These are phyloP conservation scores for Aureoboletus auriporus DNA, from an alignment of 768 basidiomycete species.

Conservation along the genomic window DNA sequence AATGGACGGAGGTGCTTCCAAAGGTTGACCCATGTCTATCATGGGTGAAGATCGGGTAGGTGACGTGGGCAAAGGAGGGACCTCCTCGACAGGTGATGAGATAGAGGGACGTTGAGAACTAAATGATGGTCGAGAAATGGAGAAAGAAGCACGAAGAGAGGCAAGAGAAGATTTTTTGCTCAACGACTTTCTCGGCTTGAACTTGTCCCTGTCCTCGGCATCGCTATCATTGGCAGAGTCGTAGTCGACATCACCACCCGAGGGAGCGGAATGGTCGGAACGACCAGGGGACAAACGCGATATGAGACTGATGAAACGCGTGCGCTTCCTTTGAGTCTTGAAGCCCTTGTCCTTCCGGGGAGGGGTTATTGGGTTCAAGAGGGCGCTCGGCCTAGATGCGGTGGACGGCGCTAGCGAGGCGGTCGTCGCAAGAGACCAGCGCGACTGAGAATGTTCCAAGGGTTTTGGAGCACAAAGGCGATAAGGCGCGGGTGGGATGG, in stretches of 20 bases:
- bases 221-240: constrained; percentile 25
- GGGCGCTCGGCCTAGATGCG: constrained; percentile 3
- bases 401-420: constrained; percentile 23
- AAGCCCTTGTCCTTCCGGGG: constrained; percentile 17
- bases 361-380: constrained; percentile 9
- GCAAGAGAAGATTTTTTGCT: constrained; percentile 29
- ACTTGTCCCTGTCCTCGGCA: constrained; percentile 13
- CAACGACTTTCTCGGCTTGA: constrained; percentile 14
- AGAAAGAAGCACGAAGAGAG: constrained; percentile 28
- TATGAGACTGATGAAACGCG: constrained; percentile 30
- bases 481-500: neutral
- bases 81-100: constrained; percentile 18
- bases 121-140: constrained; percentile 27
- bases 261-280: constrained; percentile 8
- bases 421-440: constrained; percentile 31
- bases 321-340: constrained; percentile 28
- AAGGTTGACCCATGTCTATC: neutral
- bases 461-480: constrained; percentile 5
- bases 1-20: neutral
- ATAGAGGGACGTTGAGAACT: constrained; percentile 23
- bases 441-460: constrained; percentile 13
- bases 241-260: constrained; percentile 11
- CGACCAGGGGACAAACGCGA: constrained; percentile 30
- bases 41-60: constrained; percentile 14
- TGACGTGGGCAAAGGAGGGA: constrained; percentile 26